These are phyloP conservation scores for Nectriaceae sp. DNA, from an alignment of 2,329 filamentous ascomycete genomes.

Conservation along the genomic window DNA sequence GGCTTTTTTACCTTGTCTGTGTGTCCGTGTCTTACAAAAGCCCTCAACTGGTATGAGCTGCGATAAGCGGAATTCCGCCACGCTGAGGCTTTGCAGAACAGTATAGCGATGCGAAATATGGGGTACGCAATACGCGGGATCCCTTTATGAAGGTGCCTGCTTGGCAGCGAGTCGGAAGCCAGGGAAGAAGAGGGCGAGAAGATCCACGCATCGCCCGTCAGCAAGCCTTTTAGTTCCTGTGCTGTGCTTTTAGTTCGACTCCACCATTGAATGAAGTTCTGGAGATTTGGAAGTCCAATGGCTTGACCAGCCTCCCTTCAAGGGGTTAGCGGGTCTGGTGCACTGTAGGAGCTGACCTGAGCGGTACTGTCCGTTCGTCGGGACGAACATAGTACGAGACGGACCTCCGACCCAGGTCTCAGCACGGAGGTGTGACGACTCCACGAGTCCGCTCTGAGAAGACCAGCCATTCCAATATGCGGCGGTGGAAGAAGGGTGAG, in stretches of 20 bases:
- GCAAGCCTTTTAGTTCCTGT: neutral
- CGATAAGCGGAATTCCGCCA: slow-evolving; percentile 18
- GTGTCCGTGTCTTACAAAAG: neutral
- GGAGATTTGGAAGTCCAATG: too few relatives aligned
- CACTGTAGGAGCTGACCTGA: too few relatives aligned
- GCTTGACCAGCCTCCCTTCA: too few relatives aligned
- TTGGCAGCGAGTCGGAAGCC: slow-evolving; percentile 23
- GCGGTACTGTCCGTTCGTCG: too few relatives aligned
- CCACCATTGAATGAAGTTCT: too few relatives aligned
- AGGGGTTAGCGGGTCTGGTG: too few relatives aligned
- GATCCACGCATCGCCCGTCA: slow-evolving; percentile 8
- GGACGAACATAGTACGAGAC: too few relatives aligned
- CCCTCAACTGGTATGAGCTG: slow-evolving; percentile 5
- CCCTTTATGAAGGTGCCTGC: slow-evolving; percentile 15
- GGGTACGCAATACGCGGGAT: slow-evolving; percentile 1
- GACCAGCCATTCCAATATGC: too few relatives aligned
- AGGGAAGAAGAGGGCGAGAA: slow-evolving; percentile 9
- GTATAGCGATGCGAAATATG: slow-evolving; percentile 8
- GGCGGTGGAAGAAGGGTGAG: too few relatives aligned
- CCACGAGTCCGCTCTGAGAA: too few relatives aligned
- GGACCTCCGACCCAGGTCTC: too few relatives aligned
- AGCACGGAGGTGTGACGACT: too few relatives aligned
- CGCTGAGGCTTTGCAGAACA: neutral
- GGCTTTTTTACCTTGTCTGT: neutral
- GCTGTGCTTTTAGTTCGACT: neutral